Evolutionary conservation across 345 rosid genomes (phyloP).

Genomic region (Cardiospermum halicacabum): DNA sequence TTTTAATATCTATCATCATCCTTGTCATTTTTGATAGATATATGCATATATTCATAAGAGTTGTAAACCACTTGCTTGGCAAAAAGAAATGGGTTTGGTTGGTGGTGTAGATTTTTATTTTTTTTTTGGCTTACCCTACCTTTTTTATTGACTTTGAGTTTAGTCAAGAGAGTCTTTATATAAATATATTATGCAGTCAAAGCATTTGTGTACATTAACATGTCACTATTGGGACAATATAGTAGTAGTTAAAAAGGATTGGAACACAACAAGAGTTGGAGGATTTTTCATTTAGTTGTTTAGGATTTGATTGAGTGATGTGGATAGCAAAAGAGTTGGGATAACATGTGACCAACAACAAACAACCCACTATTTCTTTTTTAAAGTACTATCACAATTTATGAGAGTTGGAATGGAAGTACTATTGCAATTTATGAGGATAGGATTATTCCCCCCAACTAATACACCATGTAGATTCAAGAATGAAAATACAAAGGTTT

Average conservation of each 20-base stretch:
- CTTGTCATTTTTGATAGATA: neutral
- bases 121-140: neutral
- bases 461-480: too few relatives aligned
- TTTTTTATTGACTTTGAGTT: neutral
- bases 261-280: neutral
- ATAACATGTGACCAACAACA: neutral
- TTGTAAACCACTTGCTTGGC: slow-evolving; percentile 15
- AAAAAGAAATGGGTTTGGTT: slow-evolving; percentile 17
- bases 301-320: slow-evolving; percentile 12
- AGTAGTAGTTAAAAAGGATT: slow-evolving; percentile 9
- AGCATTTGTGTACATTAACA: neutral
- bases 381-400: too few relatives aligned
- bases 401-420: too few relatives aligned
- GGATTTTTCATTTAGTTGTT: slow-evolving; percentile 7
- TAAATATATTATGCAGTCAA: slow-evolving; percentile 22
- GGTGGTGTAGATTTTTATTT: slow-evolving; percentile 9
- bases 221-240: neutral
- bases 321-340: slow-evolving; percentile 7
- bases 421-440: too few relatives aligned
- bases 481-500: too few relatives aligned
- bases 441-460: too few relatives aligned
- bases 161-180: neutral
- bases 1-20: neutral
- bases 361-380: too few relatives aligned
- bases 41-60: slow-evolving; percentile 7